Base-by-base conservation (phyloP, 1,284 basidiomycete species). In the Malassezia furfur region DNA sequence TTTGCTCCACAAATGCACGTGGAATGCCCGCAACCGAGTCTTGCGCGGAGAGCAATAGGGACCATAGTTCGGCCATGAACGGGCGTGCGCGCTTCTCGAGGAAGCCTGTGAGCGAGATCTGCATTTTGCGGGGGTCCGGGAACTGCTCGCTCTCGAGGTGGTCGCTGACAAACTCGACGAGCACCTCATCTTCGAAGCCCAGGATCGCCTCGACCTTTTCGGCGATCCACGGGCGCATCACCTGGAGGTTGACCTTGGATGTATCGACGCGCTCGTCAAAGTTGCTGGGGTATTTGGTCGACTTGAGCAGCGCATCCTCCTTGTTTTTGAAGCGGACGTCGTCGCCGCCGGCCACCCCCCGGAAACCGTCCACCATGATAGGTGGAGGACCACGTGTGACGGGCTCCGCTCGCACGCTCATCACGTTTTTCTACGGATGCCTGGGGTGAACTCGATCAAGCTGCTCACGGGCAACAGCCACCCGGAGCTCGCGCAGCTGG, bases 401-500 rank as follows among this genome's bases (percentile, higher is more conserved):
- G 19, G 15, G 37, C 19, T 28, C 19, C 47, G 35, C 34, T 38
- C 31, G 47, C 15, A 19, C 28, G n/a, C 7, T 7, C 21, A 14
- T 25, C 35, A 10, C 35, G 10, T 49, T 36, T 41, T 49, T 35
- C 50, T 28, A 52, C 43, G 61, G 7, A 72, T 73, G 69, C 65
- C 67, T 14, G 66, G 68, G 35, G 67, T 68, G 63, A 74, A 74
- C 54, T 87, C 87, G 60, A 88, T 96, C 79, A 84, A 87, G 78
- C 83, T 96, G 66, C 81, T 96, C 63, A 84, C 91, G 72, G 91
- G 93, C 76, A 98, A 96, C 81, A 90, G 88, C 76, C 93, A 98
- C 79, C 90, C 91, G 63, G 87, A 90, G 82, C 86, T 98, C 78
- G 93, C 93, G 72, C 83, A 87, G 76, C 82, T 85, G 59, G 90